Evolutionary conservation across 2,329 filamentous ascomycete species (phyloP).

Genomic region (Nemania sp.): DNA sequence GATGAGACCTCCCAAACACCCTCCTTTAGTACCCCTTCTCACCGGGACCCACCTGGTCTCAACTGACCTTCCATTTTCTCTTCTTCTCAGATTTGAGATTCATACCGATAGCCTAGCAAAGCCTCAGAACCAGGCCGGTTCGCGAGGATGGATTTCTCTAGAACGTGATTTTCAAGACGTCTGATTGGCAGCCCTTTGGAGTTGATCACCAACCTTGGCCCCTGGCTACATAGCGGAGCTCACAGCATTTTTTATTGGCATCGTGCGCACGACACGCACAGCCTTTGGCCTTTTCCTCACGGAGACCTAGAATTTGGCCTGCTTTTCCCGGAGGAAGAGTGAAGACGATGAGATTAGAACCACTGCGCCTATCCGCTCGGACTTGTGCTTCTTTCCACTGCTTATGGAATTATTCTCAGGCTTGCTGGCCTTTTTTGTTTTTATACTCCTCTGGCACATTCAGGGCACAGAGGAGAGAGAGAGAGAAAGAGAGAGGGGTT

Average conservation of each 20-base stretch:
- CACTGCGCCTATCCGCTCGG: constrained; percentile 5
- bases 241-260: background rate
- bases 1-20: constrained; percentile 22
- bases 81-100: constrained; percentile 18
- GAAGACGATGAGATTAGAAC: constrained; percentile 19
- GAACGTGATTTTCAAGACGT: constrained; percentile 5
- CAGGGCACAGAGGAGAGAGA: background rate
- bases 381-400: background rate
- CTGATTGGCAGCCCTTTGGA: constrained; percentile 8
- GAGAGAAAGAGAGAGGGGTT: background rate
- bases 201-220: background rate
- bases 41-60: constrained; percentile 22
- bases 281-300: constrained; percentile 7
- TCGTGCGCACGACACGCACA: constrained; percentile 1
- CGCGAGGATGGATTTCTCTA: constrained; percentile 28
- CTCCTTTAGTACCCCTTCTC: constrained; percentile 16
- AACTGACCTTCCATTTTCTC: constrained; percentile 18
- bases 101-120: constrained; percentile 28
- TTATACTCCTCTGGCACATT: background rate
- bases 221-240: constrained; percentile 12
- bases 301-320: constrained; percentile 19
- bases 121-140: constrained; percentile 37
- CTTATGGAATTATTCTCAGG: background rate
- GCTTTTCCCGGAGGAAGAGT: constrained; percentile 6
- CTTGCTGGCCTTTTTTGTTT: constrained; percentile 6